Percentiles rank a stretch among this genome's conserved stretches.
These are phyloP conservation scores for Mycosphaerella sp. DNA, from an alignment of 2,329 filamentous ascomycete species.

Conservation along the genomic window DNA sequence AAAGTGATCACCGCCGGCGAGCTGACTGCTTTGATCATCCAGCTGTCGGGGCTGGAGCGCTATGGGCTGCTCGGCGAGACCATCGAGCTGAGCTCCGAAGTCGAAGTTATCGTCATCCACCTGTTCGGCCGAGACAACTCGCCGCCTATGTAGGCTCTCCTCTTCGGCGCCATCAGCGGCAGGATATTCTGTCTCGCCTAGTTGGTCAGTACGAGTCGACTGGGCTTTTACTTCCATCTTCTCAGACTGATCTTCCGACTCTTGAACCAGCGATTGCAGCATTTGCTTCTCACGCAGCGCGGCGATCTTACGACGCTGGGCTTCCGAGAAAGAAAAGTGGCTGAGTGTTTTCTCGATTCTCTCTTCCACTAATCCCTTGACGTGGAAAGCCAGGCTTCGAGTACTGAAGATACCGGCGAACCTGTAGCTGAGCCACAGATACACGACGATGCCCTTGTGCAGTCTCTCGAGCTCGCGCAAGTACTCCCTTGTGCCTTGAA, in stretches of 20 bases:
- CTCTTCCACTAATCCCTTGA: constrained; percentile 69
- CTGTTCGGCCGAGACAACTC: constrained; percentile 4
- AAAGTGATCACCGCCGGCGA: constrained; percentile 27
- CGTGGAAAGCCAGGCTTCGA: constrained; percentile 68
- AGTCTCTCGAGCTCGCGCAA: constrained; percentile 66
- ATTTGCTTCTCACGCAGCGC: constrained; percentile 27
- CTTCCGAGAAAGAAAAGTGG: constrained; percentile 46
- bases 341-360: constrained; percentile 61
- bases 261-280: constrained; percentile 6
- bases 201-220: neutral
- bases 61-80: neutral
- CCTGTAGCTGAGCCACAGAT: constrained; percentile 89
- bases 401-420: constrained; percentile 74
- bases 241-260: constrained; percentile 29
- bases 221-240: neutral
- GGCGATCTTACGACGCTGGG: constrained; percentile 25
- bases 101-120: neutral
- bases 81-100: constrained; percentile 9
- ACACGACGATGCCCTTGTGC: constrained; percentile 76
- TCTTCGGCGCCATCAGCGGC: constrained; percentile 6
- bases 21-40: constrained; percentile 21
- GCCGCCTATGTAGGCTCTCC: constrained; percentile 10
- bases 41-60: neutral
- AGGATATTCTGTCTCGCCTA: neutral
- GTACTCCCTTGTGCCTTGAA: constrained; percentile 47